phyloP scores from a whole-genome alignment of 179 eudicot genomes.

The Spinacia oleracea region DNA sequence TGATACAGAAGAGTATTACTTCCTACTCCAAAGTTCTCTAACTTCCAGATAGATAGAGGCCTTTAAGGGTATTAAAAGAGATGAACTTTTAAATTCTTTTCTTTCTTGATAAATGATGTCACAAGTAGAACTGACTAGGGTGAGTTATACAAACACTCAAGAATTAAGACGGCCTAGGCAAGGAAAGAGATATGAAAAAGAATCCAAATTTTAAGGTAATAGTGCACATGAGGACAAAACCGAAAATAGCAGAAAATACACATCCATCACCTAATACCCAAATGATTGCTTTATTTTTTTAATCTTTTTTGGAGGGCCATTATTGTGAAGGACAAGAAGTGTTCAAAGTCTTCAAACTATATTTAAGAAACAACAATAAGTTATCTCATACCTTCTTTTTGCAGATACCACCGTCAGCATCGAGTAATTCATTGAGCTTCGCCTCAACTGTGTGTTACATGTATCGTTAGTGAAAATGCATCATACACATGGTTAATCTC shows the following conservation, averaged over 20 bases:
- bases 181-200: not conserved
- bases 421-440: slow-evolving; percentile 86
- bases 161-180: not conserved
- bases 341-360: not conserved
- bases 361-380: not conserved
- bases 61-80: not conserved
- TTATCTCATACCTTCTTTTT: slow-evolving; percentile 68
- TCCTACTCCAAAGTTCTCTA: not conserved
- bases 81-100: not conserved
- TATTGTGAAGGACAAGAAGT: not conserved
- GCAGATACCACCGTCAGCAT: slow-evolving; percentile 87
- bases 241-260: not conserved
- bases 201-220: not conserved
- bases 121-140: not conserved
- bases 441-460: slow-evolving; percentile 58
- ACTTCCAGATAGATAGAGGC: not conserved
- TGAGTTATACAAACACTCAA: not conserved
- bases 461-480: not conserved
- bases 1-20: no score
- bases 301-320: not conserved
- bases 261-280: not conserved
- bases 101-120: not conserved
- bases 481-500: not conserved
- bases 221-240: not conserved
- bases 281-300: not conserved